A percentile compares a stretch with the other conserved stretches of the same genome.
Conservation (phyloP, 805 yeast species). For the Metschnikowia rubicola region DNA sequence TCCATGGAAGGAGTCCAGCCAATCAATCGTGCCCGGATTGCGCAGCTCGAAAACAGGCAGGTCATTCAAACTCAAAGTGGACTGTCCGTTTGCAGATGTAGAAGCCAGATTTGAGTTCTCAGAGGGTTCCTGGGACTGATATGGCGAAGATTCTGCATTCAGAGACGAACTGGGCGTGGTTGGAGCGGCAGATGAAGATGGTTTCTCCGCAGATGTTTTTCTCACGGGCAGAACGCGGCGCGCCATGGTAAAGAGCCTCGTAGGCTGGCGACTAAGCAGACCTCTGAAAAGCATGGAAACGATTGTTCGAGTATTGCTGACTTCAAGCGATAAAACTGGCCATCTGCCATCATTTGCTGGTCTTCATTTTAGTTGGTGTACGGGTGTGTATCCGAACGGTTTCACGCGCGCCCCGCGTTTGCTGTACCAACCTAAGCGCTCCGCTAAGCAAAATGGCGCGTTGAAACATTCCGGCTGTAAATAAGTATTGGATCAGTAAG, state of each 20-base stretch:
- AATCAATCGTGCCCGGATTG: constrained; percentile 45
- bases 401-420: no score
- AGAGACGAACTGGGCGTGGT: not conserved
- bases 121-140: not conserved
- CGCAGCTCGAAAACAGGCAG: constrained; percentile 19
- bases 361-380: not conserved
- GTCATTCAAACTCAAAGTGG: constrained; percentile 19
- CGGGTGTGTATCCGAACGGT: not conserved
- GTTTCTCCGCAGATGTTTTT: constrained; percentile 5
- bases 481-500: no score
- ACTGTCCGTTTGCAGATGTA: not conserved
- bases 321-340: no score
- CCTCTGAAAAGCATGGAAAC: constrained; percentile 5
- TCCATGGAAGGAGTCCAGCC: constrained; percentile 88
- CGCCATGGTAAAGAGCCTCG: constrained; percentile 14
- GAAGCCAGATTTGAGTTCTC: not conserved
- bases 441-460: no score
- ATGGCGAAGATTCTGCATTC: no score
- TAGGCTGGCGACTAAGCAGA: constrained; percentile 1
- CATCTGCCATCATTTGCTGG: no score
- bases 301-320: no score
- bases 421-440: no score
- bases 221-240: constrained; percentile 15
- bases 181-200: not conserved
- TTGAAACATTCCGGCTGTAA: no score